Conservation (phyloP, 2,329 filamentous ascomycete genomes). For the Sporothrix luriei region DNA sequence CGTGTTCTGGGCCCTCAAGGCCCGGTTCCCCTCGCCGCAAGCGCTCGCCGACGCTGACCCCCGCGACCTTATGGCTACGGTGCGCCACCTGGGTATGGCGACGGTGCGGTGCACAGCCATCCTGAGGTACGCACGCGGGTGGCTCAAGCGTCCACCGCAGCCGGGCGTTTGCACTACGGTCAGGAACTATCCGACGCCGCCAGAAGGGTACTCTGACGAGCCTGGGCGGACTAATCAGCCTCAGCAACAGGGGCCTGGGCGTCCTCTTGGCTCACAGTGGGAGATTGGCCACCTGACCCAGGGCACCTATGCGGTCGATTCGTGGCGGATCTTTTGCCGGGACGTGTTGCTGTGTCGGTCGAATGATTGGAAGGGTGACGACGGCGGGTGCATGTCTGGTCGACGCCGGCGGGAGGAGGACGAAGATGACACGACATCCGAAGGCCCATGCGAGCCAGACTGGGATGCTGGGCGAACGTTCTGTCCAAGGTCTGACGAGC, state of each 20-base stretch:
- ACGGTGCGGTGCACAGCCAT: slow-evolving; percentile 68
- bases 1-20: slow-evolving; percentile 68
- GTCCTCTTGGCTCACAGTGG: slow-evolving; percentile 57
- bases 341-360: slow-evolving; percentile 71
- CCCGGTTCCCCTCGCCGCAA: slow-evolving; percentile 66
- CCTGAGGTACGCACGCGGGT: slow-evolving; percentile 69
- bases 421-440: background rate
- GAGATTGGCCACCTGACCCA: slow-evolving; percentile 85
- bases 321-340: slow-evolving; percentile 91
- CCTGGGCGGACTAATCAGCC: background rate
- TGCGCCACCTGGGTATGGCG: slow-evolving; percentile 71
- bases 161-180: slow-evolving; percentile 59
- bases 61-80: slow-evolving; percentile 60
- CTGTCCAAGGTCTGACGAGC: slow-evolving; percentile 36
- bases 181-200: slow-evolving; percentile 48
- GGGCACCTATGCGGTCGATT: slow-evolving; percentile 81
- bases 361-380: slow-evolving; percentile 64
- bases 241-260: slow-evolving; percentile 39
- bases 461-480: background rate
- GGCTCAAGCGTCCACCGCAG: slow-evolving; percentile 65
- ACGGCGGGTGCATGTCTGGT: background rate
- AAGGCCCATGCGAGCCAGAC: background rate
- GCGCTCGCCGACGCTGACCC: slow-evolving; percentile 61
- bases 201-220: slow-evolving; percentile 31
- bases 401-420: background rate